Evolutionary conservation across 768 basidiomycete species (phyloP).

Genomic region (Lyophyllum atratum): DNA sequence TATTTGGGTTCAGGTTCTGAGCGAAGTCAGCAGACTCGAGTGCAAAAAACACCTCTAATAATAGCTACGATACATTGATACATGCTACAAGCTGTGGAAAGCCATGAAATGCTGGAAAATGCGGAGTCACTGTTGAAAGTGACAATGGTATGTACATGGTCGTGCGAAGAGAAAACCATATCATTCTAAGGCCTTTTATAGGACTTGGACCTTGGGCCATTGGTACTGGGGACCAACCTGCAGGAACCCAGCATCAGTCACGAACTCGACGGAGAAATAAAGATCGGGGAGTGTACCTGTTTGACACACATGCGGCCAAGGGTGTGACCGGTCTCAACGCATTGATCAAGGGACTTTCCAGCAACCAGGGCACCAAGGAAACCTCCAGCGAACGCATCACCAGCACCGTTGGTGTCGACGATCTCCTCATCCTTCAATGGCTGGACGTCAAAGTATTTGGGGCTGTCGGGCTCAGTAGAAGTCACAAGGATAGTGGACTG

Average conservation of each 20-base stretch:
- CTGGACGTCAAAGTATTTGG: conserved; percentile 60
- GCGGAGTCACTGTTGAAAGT: conserved; percentile 28
- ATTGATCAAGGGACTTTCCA: conserved; percentile 78
- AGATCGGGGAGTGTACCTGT: conserved; percentile 46
- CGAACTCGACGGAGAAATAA: background rate
- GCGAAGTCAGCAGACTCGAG: background rate
- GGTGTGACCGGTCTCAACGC: conserved; percentile 84
- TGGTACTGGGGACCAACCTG: conserved; percentile 54
- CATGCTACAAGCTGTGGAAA: conserved; percentile 23
- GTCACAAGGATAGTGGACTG: conserved; percentile 76
- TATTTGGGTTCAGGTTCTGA: too few relatives aligned
- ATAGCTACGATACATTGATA: conserved; percentile 13
- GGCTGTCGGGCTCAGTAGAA: conserved; percentile 51
- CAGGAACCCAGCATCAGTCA: background rate
- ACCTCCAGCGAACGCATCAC: conserved; percentile 96
- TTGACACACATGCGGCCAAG: conserved; percentile 85
- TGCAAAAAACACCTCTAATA: conserved; percentile 1
- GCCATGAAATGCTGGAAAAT: conserved; percentile 9
- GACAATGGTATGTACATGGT: conserved; percentile 20
- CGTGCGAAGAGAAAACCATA: conserved; percentile 10
- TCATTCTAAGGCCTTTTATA: conserved; percentile 23
- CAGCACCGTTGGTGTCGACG: conserved; percentile 97
- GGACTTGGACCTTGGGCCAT: conserved; percentile 50
- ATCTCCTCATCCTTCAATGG: conserved; percentile 64
- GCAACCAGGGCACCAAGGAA: conserved; percentile 85